Percentiles rank a stretch among this genome's conserved stretches.
Conservation (phyloP, 2,329 filamentous ascomycete species). For the Aureobasidium sp. region DNA sequence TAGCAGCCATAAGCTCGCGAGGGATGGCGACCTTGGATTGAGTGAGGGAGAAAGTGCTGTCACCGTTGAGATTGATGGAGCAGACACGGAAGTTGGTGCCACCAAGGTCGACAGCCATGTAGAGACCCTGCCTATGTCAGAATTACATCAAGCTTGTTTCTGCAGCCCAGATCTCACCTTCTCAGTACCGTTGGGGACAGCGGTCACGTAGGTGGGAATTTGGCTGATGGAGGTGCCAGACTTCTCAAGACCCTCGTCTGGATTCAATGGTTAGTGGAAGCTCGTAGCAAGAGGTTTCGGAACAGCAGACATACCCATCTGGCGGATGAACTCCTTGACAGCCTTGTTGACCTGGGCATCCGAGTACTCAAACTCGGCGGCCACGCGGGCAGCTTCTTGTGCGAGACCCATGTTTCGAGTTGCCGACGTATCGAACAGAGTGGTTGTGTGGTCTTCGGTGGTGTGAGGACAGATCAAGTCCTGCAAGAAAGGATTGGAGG, state of each 20-base stretch:
- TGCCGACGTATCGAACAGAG: slow-evolving; percentile 12
- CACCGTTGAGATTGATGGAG: slow-evolving; percentile 85
- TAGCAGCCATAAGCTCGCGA: slow-evolving; percentile 78
- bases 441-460: slow-evolving; percentile 6
- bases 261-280: slow-evolving; percentile 13
- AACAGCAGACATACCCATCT: slow-evolving; percentile 58
- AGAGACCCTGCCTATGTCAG: slow-evolving; percentile 58
- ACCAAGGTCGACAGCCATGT: slow-evolving; percentile 94
- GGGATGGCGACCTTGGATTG: slow-evolving; percentile 91
- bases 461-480: slow-evolving; percentile 24
- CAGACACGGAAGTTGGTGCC: slow-evolving; percentile 98
- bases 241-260: slow-evolving; percentile 72
- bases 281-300: not conserved
- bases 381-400: slow-evolving; percentile 69
- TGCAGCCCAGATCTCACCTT: slow-evolving; percentile 51
- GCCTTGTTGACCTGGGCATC: slow-evolving; percentile 69
- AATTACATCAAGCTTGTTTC: not conserved
- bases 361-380: slow-evolving; percentile 76
- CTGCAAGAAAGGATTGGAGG: slow-evolving; percentile 26
- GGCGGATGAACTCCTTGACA: slow-evolving; percentile 74
- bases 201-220: slow-evolving; percentile 95
- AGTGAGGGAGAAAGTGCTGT: slow-evolving; percentile 88
- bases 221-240: slow-evolving; percentile 80
- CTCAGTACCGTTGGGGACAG: slow-evolving; percentile 92
- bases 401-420: slow-evolving; percentile 43